Evolutionary conservation across 2,329 filamentous ascomycete species (phyloP), one percentile per base, ranked within the genome.

Genomic region (Pseudopithomyces maydicus): DNA sequence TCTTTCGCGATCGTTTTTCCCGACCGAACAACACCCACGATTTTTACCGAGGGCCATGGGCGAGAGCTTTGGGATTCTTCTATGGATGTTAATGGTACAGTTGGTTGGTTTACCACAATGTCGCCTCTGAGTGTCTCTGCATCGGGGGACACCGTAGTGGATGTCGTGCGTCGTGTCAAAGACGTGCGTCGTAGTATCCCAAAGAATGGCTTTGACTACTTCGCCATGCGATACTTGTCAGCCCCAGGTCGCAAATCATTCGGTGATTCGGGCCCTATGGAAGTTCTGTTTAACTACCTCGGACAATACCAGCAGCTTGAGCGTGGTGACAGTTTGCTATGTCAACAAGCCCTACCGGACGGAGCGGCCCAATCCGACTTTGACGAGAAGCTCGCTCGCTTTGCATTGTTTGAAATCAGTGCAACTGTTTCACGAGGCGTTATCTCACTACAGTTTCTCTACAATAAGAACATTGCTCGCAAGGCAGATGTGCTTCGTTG

Each of bases 271-370:
- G 22, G 44, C 7, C 26, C 45, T 33, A 77, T 85, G 26, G 84
- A 87, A 64, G 74, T 86, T 48, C 77, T 84, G 47, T 85, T 86
- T 63, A 84, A 77, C 52, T 84, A 82, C 61, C 73, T 78, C 1
- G 81, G 83, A 4, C 76, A 76, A 0, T 67, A 80, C 6, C 78
- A 81, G 42, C 76, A 79, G 19, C 64, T 83, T 0, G 78, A 81
- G 52, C 83, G 82, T 0, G 76, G 84, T 19, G 84, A 86, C 39
- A 35, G 51, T n/a, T 51, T 55, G n/a, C 33, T 63, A 15, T 47
- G 50, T 3, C 35, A 39, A n/a, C 42, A 41, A 23, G 20, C 43
- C 26, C 17, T 36, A 14, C 19, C 35, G 6, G 44, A 44, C 3
- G 52, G 44, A 17, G 43, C 43, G 17, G 32, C 23, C 14, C 32